A percentile compares a stretch with the other conserved stretches of the same genome.
These are phyloP conservation scores for Xerocomus nothofagi DNA, from an alignment of 1,284 basidiomycete genomes.

Conservation along the genomic window DNA sequence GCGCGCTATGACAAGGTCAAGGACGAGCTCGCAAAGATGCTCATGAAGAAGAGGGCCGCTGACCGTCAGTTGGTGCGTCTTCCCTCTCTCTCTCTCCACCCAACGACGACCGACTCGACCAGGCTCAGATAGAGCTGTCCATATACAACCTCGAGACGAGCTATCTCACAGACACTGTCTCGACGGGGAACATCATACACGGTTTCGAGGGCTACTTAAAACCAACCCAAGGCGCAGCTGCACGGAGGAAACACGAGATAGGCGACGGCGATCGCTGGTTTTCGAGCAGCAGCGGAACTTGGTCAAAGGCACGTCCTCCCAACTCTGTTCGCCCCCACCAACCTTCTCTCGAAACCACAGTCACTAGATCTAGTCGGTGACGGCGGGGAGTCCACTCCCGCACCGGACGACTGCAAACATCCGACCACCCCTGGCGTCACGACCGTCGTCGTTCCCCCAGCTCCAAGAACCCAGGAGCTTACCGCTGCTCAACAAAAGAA, in stretches of 20 bases:
- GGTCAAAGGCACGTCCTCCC: slow-evolving; percentile 55
- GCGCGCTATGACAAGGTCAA: slow-evolving; percentile 65
- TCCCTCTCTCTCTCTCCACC: neutral
- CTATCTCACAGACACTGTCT: slow-evolving; percentile 74
- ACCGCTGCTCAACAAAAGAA: slow-evolving; percentile 73
- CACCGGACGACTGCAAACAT: slow-evolving; percentile 58
- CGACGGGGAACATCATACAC: slow-evolving; percentile 80
- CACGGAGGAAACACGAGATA: slow-evolving; percentile 68
- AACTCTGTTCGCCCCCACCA: slow-evolving; percentile 1
- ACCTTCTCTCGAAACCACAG: slow-evolving; percentile 35
- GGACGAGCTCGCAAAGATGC: slow-evolving; percentile 67
- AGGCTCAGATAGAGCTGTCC: slow-evolving; percentile 72
- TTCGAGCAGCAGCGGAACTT: slow-evolving; percentile 73
- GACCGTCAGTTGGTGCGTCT: slow-evolving; percentile 70
- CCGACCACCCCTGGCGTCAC: slow-evolving; percentile 65
- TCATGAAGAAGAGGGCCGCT: slow-evolving; percentile 66
- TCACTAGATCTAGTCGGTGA: slow-evolving; percentile 74
- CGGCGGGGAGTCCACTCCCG: slow-evolving; percentile 60
- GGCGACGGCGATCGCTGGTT: slow-evolving; percentile 76
- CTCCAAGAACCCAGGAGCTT: slow-evolving; percentile 60
- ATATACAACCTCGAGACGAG: slow-evolving; percentile 72
- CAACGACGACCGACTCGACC: neutral
- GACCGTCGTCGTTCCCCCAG: slow-evolving; percentile 73
- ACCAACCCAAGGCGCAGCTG: slow-evolving; percentile 56
- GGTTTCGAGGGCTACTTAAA: slow-evolving; percentile 84